Percentiles rank a stretch among this genome's conserved stretches.
phyloP scores from a whole-genome alignment of 2,329 filamentous ascomycete genomes.

The Orbilia quercus region DNA sequence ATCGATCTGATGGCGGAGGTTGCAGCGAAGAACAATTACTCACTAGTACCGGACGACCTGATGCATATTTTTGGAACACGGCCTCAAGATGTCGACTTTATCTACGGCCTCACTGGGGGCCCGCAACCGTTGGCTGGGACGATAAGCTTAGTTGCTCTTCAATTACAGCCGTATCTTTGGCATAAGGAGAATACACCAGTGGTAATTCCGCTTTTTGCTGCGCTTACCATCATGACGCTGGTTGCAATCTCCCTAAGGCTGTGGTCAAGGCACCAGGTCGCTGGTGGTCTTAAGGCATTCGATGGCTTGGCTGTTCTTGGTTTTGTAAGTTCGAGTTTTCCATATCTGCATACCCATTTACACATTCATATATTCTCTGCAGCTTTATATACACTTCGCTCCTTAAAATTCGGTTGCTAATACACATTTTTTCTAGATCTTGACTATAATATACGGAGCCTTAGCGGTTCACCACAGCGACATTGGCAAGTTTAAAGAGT shows the following conservation, averaged over 20 bases:
- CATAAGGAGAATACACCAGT: constrained; percentile 13
- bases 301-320: constrained; percentile 22
- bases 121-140: neutral
- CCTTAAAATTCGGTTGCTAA: too few species aligned
- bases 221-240: constrained; percentile 31
- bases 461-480: constrained; percentile 14
- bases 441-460: constrained; percentile 20
- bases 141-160: neutral
- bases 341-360: too few species aligned
- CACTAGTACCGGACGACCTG: constrained; percentile 2
- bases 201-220: constrained; percentile 19
- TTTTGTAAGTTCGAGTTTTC: constrained; percentile 38
- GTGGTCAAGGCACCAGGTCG: constrained; percentile 41
- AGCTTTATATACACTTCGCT: too few species aligned
- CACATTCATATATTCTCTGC: too few species aligned
- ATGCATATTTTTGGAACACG: constrained; percentile 19
- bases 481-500: constrained; percentile 11
- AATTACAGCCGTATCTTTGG: neutral
- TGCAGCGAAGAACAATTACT: neutral
- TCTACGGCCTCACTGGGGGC: neutral
- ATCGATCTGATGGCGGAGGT: constrained; percentile 4
- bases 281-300: constrained; percentile 26
- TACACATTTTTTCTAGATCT: constrained; percentile 6
- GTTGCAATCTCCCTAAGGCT: constrained; percentile 25
- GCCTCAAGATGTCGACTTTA: neutral